Conservation (phyloP, 2,329 filamentous ascomycete species). For the Tolypocladium ophioglossoides region DNA sequence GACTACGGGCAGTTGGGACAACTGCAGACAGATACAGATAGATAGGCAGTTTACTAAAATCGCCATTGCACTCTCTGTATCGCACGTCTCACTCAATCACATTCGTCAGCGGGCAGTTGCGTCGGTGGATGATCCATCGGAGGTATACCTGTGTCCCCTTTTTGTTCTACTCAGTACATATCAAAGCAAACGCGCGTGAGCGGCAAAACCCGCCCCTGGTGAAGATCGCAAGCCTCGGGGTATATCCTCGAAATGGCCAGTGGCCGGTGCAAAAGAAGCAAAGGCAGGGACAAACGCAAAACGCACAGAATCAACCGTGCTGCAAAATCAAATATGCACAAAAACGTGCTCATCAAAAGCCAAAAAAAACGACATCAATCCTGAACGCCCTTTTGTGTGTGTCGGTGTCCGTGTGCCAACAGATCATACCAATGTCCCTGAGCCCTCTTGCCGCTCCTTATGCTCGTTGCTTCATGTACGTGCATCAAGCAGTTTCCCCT, state of each 20-base stretch:
- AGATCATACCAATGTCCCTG: not conserved
- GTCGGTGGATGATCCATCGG: not conserved
- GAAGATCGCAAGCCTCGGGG: not conserved
- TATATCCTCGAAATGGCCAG: not conserved
- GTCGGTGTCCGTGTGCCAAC: not conserved
- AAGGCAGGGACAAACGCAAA: not conserved
- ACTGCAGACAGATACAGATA: not conserved
- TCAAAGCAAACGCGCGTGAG: not conserved
- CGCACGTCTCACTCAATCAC: not conserved
- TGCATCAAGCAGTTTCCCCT: not conserved
- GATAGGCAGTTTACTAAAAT: not conserved
- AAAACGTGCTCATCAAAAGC: not conserved
- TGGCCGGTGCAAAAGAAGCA: not conserved
- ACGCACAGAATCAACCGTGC: not conserved
- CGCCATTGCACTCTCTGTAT: not conserved
- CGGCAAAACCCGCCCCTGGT: not conserved
- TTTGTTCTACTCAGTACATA: not conserved
- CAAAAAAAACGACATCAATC: not conserved
- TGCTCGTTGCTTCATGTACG: not conserved
- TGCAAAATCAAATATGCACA: not conserved
- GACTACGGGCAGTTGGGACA: not conserved
- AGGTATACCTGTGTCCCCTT: not conserved
- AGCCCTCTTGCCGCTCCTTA: not conserved
- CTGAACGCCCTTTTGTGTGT: not conserved
- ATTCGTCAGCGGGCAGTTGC: not conserved